Base-by-base conservation (phyloP, 495 filamentous ascomycete species). In the Xylaria castorea region DNA sequence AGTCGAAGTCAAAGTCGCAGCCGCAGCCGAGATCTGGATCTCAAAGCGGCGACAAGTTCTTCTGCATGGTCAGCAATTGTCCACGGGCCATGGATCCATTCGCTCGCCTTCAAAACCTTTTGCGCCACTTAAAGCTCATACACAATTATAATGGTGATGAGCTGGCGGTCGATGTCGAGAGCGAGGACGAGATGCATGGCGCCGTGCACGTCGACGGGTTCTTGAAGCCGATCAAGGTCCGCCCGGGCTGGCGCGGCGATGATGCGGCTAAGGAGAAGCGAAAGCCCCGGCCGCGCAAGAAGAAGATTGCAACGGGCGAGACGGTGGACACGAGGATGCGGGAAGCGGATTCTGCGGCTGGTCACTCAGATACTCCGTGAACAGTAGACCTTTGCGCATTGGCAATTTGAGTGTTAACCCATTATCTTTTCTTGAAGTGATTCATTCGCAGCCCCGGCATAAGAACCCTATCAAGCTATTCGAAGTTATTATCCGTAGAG, bases 161-260 rank as follows among this genome's bases (percentile, higher is more conserved):
- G 78, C 6, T 66, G 40, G 38, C 38, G 46, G 32, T 18, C 7
- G 80, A 82, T 9, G 72, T 80, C 34, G 81, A 84, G 18, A 84
- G 81, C 71, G 79, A 80, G 65, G 82, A 87, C 27, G 86, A 89
- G 76, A 86, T 88, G 83, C 75, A 82, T 22, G 87, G 86, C 1
- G 85, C 81, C 1, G 83, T 89, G 14, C 88, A 89, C 61, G 78
- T 84, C 30, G 87, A 89, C 72, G 79, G 87, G 40, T 89, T 87
- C 69, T 53, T 89, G 72, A 62, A 76, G 73, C 80, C 81, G 22
- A 83, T 88, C 57, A 78, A 76, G 71, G 66, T 78, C 11, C 71
- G 78, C 30, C 74, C 46, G 6, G 82, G 82, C 1, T 83, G 82
- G 83, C 36, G 71, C 18, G 68, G 40, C 1, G 69, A 57, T 1